Base-by-base conservation (phyloP, 192 early-diverging fungal genomes). In the Oehlia diaphana region DNA sequence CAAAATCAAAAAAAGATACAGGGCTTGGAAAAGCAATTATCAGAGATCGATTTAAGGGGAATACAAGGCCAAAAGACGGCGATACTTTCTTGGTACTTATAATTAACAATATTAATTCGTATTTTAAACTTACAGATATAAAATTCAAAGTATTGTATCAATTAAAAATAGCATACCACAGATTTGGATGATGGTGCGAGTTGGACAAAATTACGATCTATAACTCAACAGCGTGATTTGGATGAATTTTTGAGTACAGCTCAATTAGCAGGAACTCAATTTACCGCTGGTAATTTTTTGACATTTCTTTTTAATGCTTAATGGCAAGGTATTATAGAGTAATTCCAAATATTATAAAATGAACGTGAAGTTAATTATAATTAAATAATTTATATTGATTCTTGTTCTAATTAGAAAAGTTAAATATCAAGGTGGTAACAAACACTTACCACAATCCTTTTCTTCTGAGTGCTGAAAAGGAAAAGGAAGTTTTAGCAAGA, bases 141-240 rank as follows among this genome's bases (percentile, higher is more conserved):
- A 19, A 58, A 5, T 58, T 58, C 14, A 19, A 19, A 58, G 13
- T 19, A 19, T 58, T 19, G 14, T 58, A 50, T n/a, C 23, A 47
- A 61, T 49, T 39, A 28, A 35, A 14, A 58, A 35, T 74, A 90
- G 90, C 96, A 96, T 88, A 95, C 95, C 21, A 94, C 94, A 0
- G 95, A 96, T 47, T 82, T 92, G 6, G 89, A 95, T 74, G 96
- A 98, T 83, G 92, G 92, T 44, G 90, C 91, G 23, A 90, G 89
- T 31, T 97, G 95, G 94, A 89, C 89, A 21, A 93, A 92, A 79
- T 93, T 97, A 86, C 94, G 95, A 85, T 96, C 95, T 67, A 93
- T 99, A 80, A 99, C 98, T 63, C 93, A 98, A 81, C 96, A 99
- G 81, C 94, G 95, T 69, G 97, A 99, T 87, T 86, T 99, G 14